A percentile compares a stretch with the other conserved stretches of the same genome.
Conservation (phyloP, 306 rosid species). For the Rosa persica region DNA sequence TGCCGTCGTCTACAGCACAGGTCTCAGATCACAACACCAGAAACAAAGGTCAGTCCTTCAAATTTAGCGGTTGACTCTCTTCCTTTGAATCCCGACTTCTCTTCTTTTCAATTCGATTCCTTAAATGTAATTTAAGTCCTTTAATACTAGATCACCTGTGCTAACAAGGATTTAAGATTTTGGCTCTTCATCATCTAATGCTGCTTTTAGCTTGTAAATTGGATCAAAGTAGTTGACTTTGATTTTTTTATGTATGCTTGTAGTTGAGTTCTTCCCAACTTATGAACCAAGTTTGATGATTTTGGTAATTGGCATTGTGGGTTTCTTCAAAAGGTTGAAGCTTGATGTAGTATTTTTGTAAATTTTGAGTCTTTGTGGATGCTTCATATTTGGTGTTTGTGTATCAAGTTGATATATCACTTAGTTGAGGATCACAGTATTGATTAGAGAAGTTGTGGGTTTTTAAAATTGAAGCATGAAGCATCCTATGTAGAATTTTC, state of each 20-base stretch:
- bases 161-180: not conserved
- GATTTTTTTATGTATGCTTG: not conserved
- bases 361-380: not conserved
- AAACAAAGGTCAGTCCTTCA: constrained; percentile 3
- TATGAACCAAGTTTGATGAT: not conserved
- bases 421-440: not conserved
- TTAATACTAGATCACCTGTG: not conserved
- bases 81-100: not conserved
- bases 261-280: not conserved
- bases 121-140: not conserved
- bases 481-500: not conserved
- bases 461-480: not conserved
- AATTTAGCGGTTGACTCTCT: not conserved
- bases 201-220: not conserved
- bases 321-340: constrained; percentile 5
- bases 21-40: not conserved
- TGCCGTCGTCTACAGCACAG: not conserved
- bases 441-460: not conserved
- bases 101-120: not conserved
- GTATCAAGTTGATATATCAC: not conserved
- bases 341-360: not conserved
- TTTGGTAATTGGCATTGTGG: constrained; percentile 25
- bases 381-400: not conserved
- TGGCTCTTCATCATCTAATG: not conserved
- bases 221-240: not conserved